Conservation (phyloP, 768 basidiomycete genomes). For the Tylopilus balloui region DNA sequence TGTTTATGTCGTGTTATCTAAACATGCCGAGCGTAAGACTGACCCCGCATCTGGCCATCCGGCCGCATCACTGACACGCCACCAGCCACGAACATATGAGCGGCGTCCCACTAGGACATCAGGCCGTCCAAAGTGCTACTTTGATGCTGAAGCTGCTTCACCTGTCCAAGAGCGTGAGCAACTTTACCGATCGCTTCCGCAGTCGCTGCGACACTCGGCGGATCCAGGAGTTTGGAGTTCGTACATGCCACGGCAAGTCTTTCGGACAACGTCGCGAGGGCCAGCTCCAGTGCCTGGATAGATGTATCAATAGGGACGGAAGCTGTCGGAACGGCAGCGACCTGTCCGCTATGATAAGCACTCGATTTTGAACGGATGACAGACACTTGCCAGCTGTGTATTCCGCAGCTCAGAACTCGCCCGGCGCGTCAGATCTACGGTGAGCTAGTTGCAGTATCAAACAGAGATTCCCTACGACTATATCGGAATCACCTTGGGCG, state of each 20-base stretch:
- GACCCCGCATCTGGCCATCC: constrained; percentile 1
- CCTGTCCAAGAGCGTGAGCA: constrained; percentile 54
- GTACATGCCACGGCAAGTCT: constrained; percentile 45
- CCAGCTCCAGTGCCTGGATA: constrained; percentile 46
- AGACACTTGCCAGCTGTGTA: constrained; percentile 15
- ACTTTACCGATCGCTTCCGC: constrained; percentile 72
- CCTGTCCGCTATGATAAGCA: constrained; percentile 14
- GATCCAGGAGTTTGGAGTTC: constrained; percentile 39
- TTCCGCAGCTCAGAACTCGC: constrained; percentile 13
- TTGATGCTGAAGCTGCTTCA: constrained; percentile 53
- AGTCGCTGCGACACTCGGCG: constrained; percentile 45
- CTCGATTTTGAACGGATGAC: not conserved
- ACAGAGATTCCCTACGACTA: not conserved
- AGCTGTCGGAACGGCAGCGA: constrained; percentile 11
- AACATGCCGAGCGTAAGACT: not conserved
- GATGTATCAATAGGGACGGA: constrained; percentile 27
- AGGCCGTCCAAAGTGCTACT: constrained; percentile 5
- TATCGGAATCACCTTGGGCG: constrained; percentile 24
- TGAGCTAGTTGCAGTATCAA: constrained; percentile 19
- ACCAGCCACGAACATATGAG: constrained; percentile 5
- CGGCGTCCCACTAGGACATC: constrained; percentile 11
- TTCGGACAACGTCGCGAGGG: constrained; percentile 48
- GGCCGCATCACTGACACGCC: constrained; percentile 10
- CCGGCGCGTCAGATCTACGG: constrained; percentile 16
- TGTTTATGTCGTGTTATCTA: not conserved